A percentile compares a stretch with the other conserved stretches of the same genome.
Conservation (phyloP, 192 early-diverging fungal species). For the Coemansia sp. region DNA sequence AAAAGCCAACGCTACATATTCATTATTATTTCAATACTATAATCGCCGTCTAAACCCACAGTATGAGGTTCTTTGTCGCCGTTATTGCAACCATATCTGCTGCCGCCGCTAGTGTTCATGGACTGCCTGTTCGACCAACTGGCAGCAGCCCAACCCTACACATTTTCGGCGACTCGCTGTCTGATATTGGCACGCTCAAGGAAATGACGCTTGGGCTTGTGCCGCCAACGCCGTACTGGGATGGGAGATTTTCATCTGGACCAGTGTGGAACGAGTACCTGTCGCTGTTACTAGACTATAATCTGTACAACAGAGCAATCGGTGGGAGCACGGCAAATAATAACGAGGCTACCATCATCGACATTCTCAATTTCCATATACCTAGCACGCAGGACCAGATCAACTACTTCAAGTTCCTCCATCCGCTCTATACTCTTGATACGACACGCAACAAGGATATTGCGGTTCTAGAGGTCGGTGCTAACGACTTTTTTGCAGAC, state of each 20-base stretch:
- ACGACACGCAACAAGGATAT: conserved; percentile 19
- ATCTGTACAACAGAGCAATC: conserved; percentile 38
- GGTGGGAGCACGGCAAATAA: conserved; percentile 36
- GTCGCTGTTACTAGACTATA: conserved; percentile 11
- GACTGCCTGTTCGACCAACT: not conserved
- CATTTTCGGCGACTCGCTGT: conserved; percentile 39
- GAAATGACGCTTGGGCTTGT: conserved; percentile 28
- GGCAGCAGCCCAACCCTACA: conserved; percentile 16
- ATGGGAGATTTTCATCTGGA: conserved; percentile 34
- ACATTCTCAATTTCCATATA: conserved; percentile 17
- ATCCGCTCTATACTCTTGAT: conserved; percentile 15
- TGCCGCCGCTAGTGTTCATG: conserved; percentile 12
- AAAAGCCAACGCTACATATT: not conserved
- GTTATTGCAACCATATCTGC: not conserved
- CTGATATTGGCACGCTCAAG: conserved; percentile 36
- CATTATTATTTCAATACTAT: not conserved
- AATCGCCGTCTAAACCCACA: not conserved
- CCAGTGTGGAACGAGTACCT: conserved; percentile 47
- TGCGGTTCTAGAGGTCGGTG: conserved; percentile 28
- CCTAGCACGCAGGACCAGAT: conserved; percentile 40
- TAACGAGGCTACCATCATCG: conserved; percentile 13
- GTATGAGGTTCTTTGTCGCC: conserved; percentile 19
- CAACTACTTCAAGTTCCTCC: conserved; percentile 32
- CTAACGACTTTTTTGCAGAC: conserved; percentile 38
- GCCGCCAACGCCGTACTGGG: conserved; percentile 28